A percentile compares a stretch with the other conserved stretches of the same genome.
These are phyloP conservation scores for Tetrapisispora iriomotensis DNA, from an alignment of 805 yeast genomes.

Conservation along the genomic window DNA sequence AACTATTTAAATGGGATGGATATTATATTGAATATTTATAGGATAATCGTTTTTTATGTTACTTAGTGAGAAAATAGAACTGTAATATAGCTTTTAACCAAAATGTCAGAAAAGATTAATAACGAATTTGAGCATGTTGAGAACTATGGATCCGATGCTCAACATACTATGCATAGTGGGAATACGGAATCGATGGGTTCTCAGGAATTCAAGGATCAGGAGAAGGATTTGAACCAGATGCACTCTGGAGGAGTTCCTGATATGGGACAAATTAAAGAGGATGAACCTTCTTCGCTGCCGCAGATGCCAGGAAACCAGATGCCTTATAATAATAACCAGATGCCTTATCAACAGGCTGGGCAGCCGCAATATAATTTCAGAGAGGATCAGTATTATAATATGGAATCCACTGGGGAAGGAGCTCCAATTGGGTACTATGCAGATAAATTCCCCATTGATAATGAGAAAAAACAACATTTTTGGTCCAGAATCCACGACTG, in stretches of 20 bases:
- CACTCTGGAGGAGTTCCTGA: no score
- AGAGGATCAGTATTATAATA: constrained; percentile 22
- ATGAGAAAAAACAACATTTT: constrained; percentile 32
- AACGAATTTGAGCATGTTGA: constrained; percentile 2
- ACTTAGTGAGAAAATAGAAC: not conserved
- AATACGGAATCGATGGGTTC: no score
- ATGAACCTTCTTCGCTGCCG: no score
- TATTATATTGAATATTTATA: no score
- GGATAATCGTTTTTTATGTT: no score
- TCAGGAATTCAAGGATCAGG: no score
- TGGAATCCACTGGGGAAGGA: constrained; percentile 26
- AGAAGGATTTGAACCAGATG: no score
- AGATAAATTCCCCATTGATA: constrained; percentile 46
- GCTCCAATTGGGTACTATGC: constrained; percentile 45
- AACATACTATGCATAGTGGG: no score
- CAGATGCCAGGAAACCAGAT: no score
- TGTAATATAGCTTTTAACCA: not conserved
- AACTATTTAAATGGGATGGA: not conserved
- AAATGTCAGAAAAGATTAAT: not conserved
- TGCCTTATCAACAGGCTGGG: not conserved
- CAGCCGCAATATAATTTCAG: constrained; percentile 13
- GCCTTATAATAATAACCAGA: constrained; percentile 2
- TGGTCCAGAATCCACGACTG: constrained; percentile 59
- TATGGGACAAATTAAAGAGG: no score
- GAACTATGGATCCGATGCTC: no score